Evolutionary conservation across 1,284 basidiomycete genomes (phyloP).

Genomic region (Cutaneotrichosporon cyanovorans): DNA sequence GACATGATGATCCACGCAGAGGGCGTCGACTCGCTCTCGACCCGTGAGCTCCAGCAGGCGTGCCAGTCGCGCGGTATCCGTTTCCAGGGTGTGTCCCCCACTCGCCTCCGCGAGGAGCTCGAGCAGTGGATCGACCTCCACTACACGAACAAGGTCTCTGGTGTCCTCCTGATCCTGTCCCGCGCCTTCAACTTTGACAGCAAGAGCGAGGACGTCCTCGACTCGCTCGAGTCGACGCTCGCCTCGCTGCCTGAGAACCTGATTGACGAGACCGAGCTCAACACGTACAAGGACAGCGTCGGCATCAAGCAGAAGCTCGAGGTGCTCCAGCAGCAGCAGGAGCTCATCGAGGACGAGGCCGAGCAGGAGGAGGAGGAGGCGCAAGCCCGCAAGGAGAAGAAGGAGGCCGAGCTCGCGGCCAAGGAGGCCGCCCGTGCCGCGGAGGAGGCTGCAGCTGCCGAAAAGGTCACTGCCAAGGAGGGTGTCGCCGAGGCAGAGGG

Average conservation of each 20-base stretch:
- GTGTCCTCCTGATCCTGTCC: conserved; percentile 84
- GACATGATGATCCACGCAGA: conserved; percentile 84
- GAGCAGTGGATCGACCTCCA: conserved; percentile 91
- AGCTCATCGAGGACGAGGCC: conserved; percentile 97
- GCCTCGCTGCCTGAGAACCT: conserved; percentile 90
- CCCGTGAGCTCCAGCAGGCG: conserved; percentile 80
- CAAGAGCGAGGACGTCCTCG: conserved; percentile 71
- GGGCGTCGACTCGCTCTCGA: conserved; percentile 83
- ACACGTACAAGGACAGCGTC: conserved; percentile 77
- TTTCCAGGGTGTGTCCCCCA: conserved; percentile 73
- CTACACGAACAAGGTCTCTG: conserved; percentile 74
- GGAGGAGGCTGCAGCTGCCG: conserved; percentile 34
- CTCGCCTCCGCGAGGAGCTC: conserved; percentile 78
- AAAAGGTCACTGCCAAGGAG: conserved; percentile 48
- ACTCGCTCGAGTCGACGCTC: conserved; percentile 80
- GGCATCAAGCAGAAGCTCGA: conserved; percentile 98
- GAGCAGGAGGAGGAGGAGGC: conserved; percentile 97
- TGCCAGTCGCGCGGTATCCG: conserved; percentile 92
- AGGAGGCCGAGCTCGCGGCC: conserved; percentile 54
- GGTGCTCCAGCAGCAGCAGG: conserved; percentile 95
- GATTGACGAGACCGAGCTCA: conserved; percentile 92
- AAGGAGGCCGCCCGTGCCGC: conserved; percentile 57
- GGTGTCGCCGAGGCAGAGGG: not conserved
- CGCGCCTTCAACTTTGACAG: conserved; percentile 92
- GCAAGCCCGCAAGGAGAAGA: conserved; percentile 75